Base-by-base conservation (phyloP, 139 green algal species). In the Auxenochlorella pyrenoidosa region DNA sequence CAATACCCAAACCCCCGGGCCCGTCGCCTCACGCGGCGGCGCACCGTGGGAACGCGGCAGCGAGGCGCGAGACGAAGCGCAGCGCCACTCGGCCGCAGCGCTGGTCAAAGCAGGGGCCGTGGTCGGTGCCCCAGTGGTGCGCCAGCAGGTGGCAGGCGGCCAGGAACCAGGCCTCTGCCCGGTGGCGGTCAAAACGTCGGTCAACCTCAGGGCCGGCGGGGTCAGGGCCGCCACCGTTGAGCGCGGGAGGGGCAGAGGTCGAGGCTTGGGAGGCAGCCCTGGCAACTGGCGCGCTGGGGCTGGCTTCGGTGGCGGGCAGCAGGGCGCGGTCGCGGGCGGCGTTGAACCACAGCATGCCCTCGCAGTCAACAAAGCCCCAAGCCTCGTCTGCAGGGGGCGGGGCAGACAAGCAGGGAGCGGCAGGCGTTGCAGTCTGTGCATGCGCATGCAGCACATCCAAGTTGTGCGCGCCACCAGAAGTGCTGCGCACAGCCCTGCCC, bases 101-200 rank as follows among this genome's bases (percentile, higher is more conserved):
- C 34, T 72, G 44, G 6, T 47, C 51, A 41, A 34, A 71, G 5
- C 30, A 26, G 28, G 15, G 44, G n/a, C 54, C 12, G 41, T 51
- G n/a, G 5, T 13, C 34, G 4, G 28, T 10, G 30, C 78, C n/a
- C 78, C 51, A 71, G 21, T 19, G 15, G n/a, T 71, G 78, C 10
- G 78, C 78, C 32, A 83, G 34, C 51, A 83, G 51, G 38, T 51
- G 54, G 78, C 78, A 83, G 19, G 54, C 54, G 10, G 78, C 78
- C 51, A 71, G n/a, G 54, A 68, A 83, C 78, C 78, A 83, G n/a
- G 36, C 44, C 30, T 36, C 43, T 30, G 34, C 47, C 44, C 76
- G 47, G 26, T 47, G 51, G 5, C 43, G 18, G 51, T 59, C 19
- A 15, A 81, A 47, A 3, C 15, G 36, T 19, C 70, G 38, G 70